Evolutionary conservation across 225 moss, liverwort and hornwort species (phyloP).

Genomic region (Ulota crispa): DNA sequence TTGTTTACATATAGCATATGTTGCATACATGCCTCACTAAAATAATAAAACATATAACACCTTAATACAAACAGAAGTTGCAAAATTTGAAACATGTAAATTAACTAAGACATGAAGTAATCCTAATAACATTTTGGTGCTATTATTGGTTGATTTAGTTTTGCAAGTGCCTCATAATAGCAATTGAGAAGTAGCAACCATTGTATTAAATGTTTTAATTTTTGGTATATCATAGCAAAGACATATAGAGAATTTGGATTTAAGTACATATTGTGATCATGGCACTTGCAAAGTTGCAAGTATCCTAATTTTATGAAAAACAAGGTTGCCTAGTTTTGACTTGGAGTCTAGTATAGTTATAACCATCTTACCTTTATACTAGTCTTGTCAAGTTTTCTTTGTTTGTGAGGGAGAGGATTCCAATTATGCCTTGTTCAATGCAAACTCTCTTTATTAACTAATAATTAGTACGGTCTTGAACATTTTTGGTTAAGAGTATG

Average conservation of each 20-base stretch:
- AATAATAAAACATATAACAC: too few species aligned
- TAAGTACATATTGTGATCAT: not conserved
- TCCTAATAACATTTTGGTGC: not conserved
- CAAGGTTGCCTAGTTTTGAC: not conserved
- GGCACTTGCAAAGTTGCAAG: not conserved
- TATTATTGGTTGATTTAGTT: not conserved
- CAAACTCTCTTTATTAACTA: too few species aligned
- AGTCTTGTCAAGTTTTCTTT: not conserved
- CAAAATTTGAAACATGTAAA: not conserved
- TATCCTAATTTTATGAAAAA: not conserved
- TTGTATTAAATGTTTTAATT: not conserved
- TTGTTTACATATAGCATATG: not conserved
- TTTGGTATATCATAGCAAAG: not conserved
- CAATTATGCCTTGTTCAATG: too few species aligned
- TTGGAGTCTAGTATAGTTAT: not conserved
- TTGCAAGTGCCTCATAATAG: not conserved
- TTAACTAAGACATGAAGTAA: not conserved
- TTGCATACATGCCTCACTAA: too few species aligned
- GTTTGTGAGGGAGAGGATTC: too few species aligned
- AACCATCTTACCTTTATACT: not conserved
- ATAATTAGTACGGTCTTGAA: not conserved
- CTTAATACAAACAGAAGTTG: too few species aligned
- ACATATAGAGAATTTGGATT: not conserved
- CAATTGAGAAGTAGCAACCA: not conserved
- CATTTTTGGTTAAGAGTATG: too few species aligned